Base-by-base conservation (phyloP, 1,139 yeast species). In the Sugiyamaella xylanicola region DNA sequence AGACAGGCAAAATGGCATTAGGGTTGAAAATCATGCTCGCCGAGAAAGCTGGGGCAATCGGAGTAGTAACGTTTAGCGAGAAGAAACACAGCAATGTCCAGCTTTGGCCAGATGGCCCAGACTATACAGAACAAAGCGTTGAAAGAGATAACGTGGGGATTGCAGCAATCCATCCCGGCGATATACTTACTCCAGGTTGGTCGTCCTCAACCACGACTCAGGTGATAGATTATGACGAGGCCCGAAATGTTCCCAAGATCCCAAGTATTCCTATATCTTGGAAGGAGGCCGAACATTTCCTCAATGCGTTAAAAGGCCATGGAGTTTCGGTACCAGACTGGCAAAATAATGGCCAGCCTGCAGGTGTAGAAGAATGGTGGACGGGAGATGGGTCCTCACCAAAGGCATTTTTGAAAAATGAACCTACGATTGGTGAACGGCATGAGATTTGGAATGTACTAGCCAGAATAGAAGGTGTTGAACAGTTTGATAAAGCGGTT, bases 381-480 rank as follows among this genome's bases (percentile, higher is more conserved):
- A 70, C 79, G 2, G 81, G 68, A 50, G 74, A 80, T 54, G 72
- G 73, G 8, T 68, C 65, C 13, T 66, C 70, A 3, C 71, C 76
- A 2, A 63, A 66, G 55, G 69, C 76, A 59, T 66, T 77, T 61
- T 63, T 79, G 65, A 66, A 74, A 54, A 74, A 85, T 37, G 67
- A 75, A 0, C 81, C 86, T 4, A 76, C 76, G 0, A 77, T 78
- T 51, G 77, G 84, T 59, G 78, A 81, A n/a, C 74, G 80, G 2
- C 96, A 91, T 61, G 82, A 82, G 21, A 75, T 87, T 2, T 86
- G 95, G 89, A 87, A 91, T 65, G 83, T 92, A 1, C 70, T 89
- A 32, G 96, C 95, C 1, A 81, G 86, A 51, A 81, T 93, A 20
- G 79, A 80, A 36, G 98, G 98, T 1, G 74, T 84, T 48, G 98